Base-by-base conservation (phyloP, 1,284 basidiomycete genomes). In the Fomitopsis pinicola region DNA sequence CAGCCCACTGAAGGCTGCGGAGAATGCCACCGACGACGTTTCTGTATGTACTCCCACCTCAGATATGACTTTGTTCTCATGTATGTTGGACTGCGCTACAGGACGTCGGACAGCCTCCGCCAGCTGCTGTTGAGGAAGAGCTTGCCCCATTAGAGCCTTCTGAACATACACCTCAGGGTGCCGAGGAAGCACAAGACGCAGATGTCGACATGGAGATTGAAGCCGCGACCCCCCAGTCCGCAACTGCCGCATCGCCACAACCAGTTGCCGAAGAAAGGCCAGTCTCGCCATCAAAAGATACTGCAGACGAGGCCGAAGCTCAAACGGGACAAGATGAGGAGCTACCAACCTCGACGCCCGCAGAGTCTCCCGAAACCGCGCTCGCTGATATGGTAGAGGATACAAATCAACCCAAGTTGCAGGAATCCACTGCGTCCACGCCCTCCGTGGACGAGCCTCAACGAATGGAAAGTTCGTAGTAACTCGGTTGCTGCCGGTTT, bases 321-420 rank as follows among this genome's bases (percentile, higher is more conserved):
- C 42, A 33, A 36, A 22, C 55, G 30, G 14, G 10, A 28, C 44
- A 30, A 58, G 44, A 33, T n/a, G 45, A 58, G 12, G 30, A 58
- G 10, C 46, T 60, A 63, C 50, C 57, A 22, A 46, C 52, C 8
- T 33, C 54, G 4, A 33, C 60, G n/a, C 54, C 46, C 9, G 64
- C 48, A 1, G 48, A 50, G 5, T 50, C 48, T 15, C 48, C 48
- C 12, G 48, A 50, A 12, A 50, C 48, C 22, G 48, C 48, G 26
- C 48, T 50, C 48, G 48, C 48, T 33, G 48, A 50, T 22, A 33
- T 50, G 28, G 17, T 63, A 36, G 48, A 59, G n/a, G 60, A 48
- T 68, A 72, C 56, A 61, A 66, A 50, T 60, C 45, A 46, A 55
- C 42, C 57, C 2, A 26, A 46, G 26, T n/a, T 57, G 35, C 50